These are phyloP conservation scores for Physocladia obscura DNA, from an alignment of 192 early-diverging fungal species.

Conservation along the genomic window DNA sequence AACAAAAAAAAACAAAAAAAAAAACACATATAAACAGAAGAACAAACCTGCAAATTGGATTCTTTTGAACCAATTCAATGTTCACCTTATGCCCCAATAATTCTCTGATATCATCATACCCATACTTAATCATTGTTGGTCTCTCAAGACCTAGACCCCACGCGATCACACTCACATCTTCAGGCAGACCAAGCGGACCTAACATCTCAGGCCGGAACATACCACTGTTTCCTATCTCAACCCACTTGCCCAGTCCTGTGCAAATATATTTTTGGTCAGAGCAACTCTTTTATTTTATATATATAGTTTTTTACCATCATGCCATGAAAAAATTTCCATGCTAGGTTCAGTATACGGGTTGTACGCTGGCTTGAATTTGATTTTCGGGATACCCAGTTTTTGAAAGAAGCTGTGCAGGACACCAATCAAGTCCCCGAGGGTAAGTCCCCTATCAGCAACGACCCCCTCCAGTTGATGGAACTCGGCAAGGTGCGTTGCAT, in stretches of 20 bases:
- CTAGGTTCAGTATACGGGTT: conserved; percentile 99
- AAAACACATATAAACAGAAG: neutral
- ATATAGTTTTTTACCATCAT: conserved; percentile 55
- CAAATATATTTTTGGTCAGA: neutral
- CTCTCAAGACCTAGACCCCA: conserved; percentile 97
- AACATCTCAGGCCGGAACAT: conserved; percentile 99
- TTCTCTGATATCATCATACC: conserved; percentile 89
- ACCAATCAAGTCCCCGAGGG: conserved; percentile 94
- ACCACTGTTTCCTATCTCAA: conserved; percentile 97
- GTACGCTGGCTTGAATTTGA: conserved; percentile 99
- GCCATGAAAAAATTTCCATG: conserved; percentile 99
- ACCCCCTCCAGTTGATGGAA: conserved; percentile 99
- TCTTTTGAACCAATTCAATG: conserved; percentile 81
- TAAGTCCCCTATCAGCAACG: conserved; percentile 92
- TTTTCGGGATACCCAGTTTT: conserved; percentile 84
- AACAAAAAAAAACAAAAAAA: neutral
- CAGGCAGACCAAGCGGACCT: conserved; percentile 87
- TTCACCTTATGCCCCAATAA: conserved; percentile 94
- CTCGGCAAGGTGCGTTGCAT: conserved; percentile 98
- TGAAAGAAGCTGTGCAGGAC: conserved; percentile 94
- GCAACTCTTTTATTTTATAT: conserved; percentile 1
- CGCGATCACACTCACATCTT: conserved; percentile 93
- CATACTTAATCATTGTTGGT: conserved; percentile 98
- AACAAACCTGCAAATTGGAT: conserved; percentile 77
- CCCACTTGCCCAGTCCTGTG: conserved; percentile 76